Evolutionary conservation across 768 basidiomycete genomes (phyloP).

Genomic region (Leccinum subgranulosum): DNA sequence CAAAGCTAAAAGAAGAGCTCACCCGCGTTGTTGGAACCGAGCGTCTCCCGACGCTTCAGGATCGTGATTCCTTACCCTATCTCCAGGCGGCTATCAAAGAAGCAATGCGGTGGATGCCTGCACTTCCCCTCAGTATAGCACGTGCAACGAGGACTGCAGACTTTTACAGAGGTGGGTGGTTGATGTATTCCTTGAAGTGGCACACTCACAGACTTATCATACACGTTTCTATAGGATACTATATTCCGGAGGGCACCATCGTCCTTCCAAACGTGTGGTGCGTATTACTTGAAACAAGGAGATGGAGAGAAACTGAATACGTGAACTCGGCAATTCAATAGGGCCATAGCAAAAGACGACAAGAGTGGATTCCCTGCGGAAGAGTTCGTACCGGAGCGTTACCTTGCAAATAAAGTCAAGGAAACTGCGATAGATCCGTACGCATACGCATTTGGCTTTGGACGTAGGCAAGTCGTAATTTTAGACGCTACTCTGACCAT

Average conservation of each 20-base stretch:
- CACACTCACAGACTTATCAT: not conserved
- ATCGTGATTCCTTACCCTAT: slow-evolving; percentile 45
- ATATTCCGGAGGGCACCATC: slow-evolving; percentile 10
- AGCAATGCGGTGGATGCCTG: slow-evolving; percentile 5
- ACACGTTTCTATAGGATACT: not conserved
- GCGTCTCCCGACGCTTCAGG: slow-evolving; percentile 40
- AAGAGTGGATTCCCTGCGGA: slow-evolving; percentile 16
- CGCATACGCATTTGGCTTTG: slow-evolving; percentile 14
- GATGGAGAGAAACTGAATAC: not conserved
- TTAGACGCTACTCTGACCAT: not conserved
- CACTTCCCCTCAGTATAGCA: slow-evolving; percentile 14
- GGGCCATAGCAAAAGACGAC: slow-evolving; percentile 18
- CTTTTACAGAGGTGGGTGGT: slow-evolving; percentile 9
- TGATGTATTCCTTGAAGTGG: not conserved
- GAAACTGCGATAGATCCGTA: slow-evolving; percentile 10
- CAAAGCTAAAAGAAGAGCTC: slow-evolving; percentile 52
- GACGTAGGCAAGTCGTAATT: slow-evolving; percentile 1
- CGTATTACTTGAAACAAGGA: not conserved
- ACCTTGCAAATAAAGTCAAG: slow-evolving; percentile 4
- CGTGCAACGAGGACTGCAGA: slow-evolving; percentile 4
- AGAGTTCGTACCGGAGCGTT: slow-evolving; percentile 14
- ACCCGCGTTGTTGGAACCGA: slow-evolving; percentile 43
- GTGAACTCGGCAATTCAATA: not conserved
- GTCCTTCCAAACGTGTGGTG: slow-evolving; percentile 17
- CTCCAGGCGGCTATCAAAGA: slow-evolving; percentile 43